These are phyloP conservation scores for Eucalyptus albens DNA, from an alignment of 345 rosid species.

Conservation along the genomic window DNA sequence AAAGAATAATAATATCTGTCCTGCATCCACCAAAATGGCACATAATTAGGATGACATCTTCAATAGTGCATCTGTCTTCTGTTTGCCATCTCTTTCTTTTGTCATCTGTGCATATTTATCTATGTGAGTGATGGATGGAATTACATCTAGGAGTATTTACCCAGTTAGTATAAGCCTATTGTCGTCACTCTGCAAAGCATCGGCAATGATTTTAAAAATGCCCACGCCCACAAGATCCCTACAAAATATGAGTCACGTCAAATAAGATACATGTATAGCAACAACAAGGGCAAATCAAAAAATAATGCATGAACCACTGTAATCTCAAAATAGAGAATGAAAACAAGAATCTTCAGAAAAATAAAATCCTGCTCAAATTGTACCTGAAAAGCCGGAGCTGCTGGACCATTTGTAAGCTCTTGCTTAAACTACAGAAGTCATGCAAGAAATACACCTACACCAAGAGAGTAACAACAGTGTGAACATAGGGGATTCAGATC, in stretches of 20 bases:
- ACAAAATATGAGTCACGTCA: background rate
- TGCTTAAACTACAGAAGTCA: conserved; percentile 82
- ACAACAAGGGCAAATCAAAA: background rate
- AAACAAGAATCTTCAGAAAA: background rate
- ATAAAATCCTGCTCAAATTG: background rate
- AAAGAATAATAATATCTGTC: conserved; percentile 84
- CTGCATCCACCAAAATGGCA: conserved; percentile 59
- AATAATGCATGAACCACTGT: background rate
- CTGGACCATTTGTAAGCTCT: conserved; percentile 85
- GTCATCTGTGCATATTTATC: background rate
- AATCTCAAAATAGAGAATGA: background rate
- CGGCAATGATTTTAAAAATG: conserved; percentile 62
- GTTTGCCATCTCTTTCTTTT: background rate
- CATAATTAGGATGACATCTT: conserved; percentile 1
- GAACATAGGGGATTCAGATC: background rate
- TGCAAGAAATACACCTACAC: conserved; percentile 67
- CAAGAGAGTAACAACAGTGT: background rate
- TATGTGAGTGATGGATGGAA: background rate
- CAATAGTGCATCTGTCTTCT: background rate
- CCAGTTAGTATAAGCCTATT: conserved; percentile 79
- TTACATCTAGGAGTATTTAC: conserved; percentile 19
- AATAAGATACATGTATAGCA: background rate
- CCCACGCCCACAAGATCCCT: conserved; percentile 81
- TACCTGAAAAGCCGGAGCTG: conserved; percentile 79
- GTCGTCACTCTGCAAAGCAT: conserved; percentile 62